phyloP scores from a whole-genome alignment of 73 alveolate genomes.

The Symbiodinium natans region DNA sequence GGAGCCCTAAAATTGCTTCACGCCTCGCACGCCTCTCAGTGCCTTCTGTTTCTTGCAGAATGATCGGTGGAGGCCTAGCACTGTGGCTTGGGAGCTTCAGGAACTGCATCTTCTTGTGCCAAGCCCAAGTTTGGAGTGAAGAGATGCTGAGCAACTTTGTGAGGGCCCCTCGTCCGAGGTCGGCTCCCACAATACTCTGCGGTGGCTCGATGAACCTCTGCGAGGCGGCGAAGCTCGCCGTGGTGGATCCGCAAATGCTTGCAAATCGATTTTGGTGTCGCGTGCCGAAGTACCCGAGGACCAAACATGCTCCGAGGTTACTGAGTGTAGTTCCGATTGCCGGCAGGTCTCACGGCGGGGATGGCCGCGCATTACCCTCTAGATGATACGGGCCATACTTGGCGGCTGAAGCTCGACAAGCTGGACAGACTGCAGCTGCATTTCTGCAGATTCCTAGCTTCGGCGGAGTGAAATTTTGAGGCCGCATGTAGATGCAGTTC shows the following conservation, averaged over 20 bases:
- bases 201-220: constrained; percentile 87
- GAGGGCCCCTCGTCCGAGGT: no score
- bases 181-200: constrained; percentile 86
- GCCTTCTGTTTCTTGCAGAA: neutral
- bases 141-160: no score
- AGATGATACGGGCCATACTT: constrained; percentile 76
- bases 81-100: neutral
- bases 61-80: no score
- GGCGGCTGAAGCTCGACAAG: constrained; percentile 86
- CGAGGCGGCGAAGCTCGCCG: constrained; percentile 31
- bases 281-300: no score
- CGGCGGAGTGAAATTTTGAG: no score
- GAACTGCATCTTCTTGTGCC: neutral
- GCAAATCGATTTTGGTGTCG: no score
- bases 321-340: neutral
- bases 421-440: constrained; percentile 5
- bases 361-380: constrained; percentile 87
- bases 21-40: neutral
- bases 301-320: no score
- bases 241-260: no score
- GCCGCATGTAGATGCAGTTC: no score
- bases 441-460: no score
- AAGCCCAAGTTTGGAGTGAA: no score
- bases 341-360: constrained; percentile 73
- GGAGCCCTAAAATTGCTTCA: neutral